These are phyloP conservation scores for Rhynchosporium secalis DNA, from an alignment of 2,329 filamentous ascomycete species.

Conservation along the genomic window DNA sequence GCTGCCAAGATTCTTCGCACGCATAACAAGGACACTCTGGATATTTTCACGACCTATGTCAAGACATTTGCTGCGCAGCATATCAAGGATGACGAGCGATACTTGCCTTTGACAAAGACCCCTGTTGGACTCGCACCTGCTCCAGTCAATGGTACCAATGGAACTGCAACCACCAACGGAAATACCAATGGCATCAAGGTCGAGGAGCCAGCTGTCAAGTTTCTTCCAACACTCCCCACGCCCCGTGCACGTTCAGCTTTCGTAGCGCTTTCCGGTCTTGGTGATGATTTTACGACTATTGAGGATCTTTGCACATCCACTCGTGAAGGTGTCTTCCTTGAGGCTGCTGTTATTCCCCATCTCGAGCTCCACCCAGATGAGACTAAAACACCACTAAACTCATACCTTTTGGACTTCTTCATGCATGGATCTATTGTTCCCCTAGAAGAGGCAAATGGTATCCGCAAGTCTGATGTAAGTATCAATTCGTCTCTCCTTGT, in stretches of 20 bases:
- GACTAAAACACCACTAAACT: constrained; percentile 54
- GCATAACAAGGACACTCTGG: constrained; percentile 66
- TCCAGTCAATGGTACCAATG: constrained; percentile 19
- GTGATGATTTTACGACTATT: constrained; percentile 63
- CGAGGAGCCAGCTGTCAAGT: constrained; percentile 16
- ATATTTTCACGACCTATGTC: constrained; percentile 68
- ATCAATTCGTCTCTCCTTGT: background rate
- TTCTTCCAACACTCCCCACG: constrained; percentile 41
- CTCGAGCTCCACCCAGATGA: constrained; percentile 62
- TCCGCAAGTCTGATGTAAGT: constrained; percentile 57
- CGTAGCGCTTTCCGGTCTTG: constrained; percentile 67
- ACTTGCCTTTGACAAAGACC: constrained; percentile 37
- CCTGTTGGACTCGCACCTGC: constrained; percentile 27
- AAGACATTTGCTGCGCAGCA: constrained; percentile 68
- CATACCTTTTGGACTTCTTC: constrained; percentile 75
- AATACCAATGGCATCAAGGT: constrained; percentile 19
- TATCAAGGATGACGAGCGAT: constrained; percentile 34
- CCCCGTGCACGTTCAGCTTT: constrained; percentile 65
- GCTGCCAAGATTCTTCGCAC: constrained; percentile 56
- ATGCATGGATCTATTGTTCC: constrained; percentile 66
- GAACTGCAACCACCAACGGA: constrained; percentile 21
- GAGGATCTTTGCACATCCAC: constrained; percentile 66
- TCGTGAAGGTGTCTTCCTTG: constrained; percentile 70
- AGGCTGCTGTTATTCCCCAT: constrained; percentile 71
- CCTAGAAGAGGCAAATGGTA: constrained; percentile 63